Conservation (phyloP, 2,329 filamentous ascomycete species). For the Exophiala calicioides region DNA sequence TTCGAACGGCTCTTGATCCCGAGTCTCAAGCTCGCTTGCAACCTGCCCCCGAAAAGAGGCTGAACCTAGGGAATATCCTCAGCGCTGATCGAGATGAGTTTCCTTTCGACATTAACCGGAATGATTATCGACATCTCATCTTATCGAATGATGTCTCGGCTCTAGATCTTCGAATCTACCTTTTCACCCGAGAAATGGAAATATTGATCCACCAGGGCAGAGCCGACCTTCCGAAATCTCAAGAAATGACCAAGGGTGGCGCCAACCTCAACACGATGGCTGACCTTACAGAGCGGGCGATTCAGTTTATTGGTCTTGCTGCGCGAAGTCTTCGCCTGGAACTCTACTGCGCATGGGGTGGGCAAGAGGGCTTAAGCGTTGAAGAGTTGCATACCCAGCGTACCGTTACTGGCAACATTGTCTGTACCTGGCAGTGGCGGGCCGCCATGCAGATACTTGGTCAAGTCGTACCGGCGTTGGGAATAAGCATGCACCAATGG, state of each 20-base stretch:
- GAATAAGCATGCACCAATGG: constrained; percentile 12
- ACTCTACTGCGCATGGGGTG: constrained; percentile 56
- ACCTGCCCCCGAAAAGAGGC: constrained; percentile 32
- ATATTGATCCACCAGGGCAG: constrained; percentile 53
- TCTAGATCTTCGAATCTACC: constrained; percentile 92
- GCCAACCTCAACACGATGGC: constrained; percentile 60
- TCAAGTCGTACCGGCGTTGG: constrained; percentile 15
- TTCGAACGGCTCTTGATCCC: constrained; percentile 51
- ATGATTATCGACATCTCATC: constrained; percentile 88
- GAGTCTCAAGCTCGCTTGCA: constrained; percentile 15
- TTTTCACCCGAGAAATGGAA: constrained; percentile 85
- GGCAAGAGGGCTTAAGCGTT: constrained; percentile 50
- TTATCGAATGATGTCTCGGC: constrained; percentile 92
- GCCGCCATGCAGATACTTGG: constrained; percentile 46
- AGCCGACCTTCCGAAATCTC: constrained; percentile 5
- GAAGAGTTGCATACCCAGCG: constrained; percentile 32
- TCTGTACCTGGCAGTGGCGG: constrained; percentile 50
- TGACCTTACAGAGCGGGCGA: constrained; percentile 78
- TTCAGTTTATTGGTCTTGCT: constrained; percentile 80
- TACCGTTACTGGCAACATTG: constrained; percentile 47
- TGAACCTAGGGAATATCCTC: constrained; percentile 18
- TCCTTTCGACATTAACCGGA: constrained; percentile 59
- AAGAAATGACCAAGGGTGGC: constrained; percentile 1
- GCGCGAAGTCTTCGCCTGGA: constrained; percentile 79
- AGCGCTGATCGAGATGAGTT: constrained; percentile 26